phyloP scores from a whole-genome alignment of 768 basidiomycete species.

The Lactarius pseudohatsudake region DNA sequence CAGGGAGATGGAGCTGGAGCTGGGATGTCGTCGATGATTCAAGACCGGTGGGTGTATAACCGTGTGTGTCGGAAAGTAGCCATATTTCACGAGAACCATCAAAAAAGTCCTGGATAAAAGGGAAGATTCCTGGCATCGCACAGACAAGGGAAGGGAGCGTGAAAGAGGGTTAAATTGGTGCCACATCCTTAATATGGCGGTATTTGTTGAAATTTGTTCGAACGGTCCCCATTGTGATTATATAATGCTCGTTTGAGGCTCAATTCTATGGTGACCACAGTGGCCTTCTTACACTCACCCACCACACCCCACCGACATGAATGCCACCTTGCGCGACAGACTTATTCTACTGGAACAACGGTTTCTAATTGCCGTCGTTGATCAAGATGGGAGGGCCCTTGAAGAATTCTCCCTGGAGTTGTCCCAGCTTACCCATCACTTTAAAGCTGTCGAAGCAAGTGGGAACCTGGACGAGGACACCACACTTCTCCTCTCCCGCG shows the following conservation, averaged over 20 bases:
- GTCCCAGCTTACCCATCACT: slow-evolving; percentile 2
- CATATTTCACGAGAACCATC: background rate
- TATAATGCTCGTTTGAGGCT: background rate
- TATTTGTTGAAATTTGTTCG: background rate
- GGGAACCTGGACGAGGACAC: background rate
- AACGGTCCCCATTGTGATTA: slow-evolving; percentile 6
- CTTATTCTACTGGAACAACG: slow-evolving; percentile 8
- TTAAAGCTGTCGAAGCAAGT: background rate
- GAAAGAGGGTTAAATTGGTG: background rate
- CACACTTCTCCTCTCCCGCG: background rate
- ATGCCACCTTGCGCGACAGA: background rate
- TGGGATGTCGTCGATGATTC: background rate
- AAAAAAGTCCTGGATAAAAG: background rate
- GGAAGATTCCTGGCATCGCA: background rate
- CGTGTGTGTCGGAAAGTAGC: background rate
- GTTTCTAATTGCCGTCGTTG: slow-evolving; percentile 5
- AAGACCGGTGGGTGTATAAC: no score
- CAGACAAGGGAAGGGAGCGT: no score
- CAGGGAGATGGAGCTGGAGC: slow-evolving; percentile 12
- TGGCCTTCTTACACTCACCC: background rate
- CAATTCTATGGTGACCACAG: no score
- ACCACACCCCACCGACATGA: slow-evolving; percentile 4
- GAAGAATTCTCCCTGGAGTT: background rate
- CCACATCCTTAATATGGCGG: background rate
- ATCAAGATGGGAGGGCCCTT: background rate